Percentiles rank a stretch among this genome's conserved stretches.
Conservation (phyloP, 2,329 filamentous ascomycete genomes). For the Paecilomyces variotii region DNA sequence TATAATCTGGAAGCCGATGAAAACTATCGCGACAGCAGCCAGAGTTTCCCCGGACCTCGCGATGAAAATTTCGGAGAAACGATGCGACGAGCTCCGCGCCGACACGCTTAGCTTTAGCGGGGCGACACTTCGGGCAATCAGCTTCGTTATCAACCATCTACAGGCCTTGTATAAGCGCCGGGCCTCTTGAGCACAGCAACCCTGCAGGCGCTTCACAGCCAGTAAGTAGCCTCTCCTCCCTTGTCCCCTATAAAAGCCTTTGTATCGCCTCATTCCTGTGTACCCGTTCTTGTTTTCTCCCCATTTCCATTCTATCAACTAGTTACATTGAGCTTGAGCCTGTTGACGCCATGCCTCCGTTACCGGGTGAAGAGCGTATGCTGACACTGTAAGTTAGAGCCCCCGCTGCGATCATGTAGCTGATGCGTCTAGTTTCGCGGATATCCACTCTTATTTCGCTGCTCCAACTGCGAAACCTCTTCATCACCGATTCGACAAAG, state of each 20-base stretch:
- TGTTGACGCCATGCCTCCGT: constrained; percentile 34
- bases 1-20: neutral
- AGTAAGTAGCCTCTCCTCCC: constrained; percentile 8
- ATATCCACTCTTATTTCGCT: constrained; percentile 57
- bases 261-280: constrained; percentile 2
- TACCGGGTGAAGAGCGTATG: constrained; percentile 38
- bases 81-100: constrained; percentile 3
- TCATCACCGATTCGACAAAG: constrained; percentile 57
- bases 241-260: constrained; percentile 1
- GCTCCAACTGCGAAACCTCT: constrained; percentile 47
- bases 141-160: constrained; percentile 4
- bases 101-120: neutral
- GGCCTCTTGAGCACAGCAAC: constrained; percentile 9
- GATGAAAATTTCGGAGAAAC: constrained; percentile 33
- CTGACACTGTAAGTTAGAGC: constrained; percentile 37
- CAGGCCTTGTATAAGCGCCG: constrained; percentile 13
- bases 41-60: neutral
- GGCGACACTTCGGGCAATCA: constrained; percentile 3
- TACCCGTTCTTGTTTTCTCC: neutral
- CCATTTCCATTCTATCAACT: constrained; percentile 2
- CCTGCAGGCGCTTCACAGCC: constrained; percentile 5
- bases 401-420: constrained; percentile 5
- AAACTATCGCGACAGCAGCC: neutral
- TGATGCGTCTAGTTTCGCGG: constrained; percentile 45
- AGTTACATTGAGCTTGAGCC: constrained; percentile 1